Evolutionary conservation across 345 rosid species (phyloP).

Genomic region (Pelargonium nanum): DNA sequence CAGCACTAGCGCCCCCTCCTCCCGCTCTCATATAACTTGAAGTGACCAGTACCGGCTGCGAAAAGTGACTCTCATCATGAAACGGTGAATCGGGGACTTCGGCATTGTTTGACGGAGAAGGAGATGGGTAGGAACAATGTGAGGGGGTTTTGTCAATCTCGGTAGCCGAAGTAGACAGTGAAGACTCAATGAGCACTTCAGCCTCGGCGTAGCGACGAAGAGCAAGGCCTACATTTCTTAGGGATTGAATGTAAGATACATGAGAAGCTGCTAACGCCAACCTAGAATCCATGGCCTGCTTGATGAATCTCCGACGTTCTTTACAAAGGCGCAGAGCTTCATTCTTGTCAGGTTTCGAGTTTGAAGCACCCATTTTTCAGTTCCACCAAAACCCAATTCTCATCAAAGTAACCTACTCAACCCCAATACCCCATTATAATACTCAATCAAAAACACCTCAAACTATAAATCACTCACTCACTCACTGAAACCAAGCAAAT

Average conservation of each 20-base stretch:
- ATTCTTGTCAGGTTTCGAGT: conserved; percentile 9
- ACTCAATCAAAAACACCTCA: too few relatives aligned
- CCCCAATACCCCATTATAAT: too few relatives aligned
- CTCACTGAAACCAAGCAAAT: too few relatives aligned
- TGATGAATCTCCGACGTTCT: conserved; percentile 60
- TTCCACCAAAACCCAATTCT: too few relatives aligned
- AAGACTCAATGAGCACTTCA: conserved; percentile 48
- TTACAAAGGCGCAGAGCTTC: conserved; percentile 65
- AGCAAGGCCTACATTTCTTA: conserved; percentile 60
- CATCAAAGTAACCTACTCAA: too few relatives aligned
- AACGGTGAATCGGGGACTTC: conserved; percentile 56
- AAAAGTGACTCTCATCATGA: conserved; percentile 32
- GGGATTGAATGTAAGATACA: conserved; percentile 70
- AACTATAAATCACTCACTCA: too few relatives aligned
- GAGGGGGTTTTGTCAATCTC: conserved; percentile 80
- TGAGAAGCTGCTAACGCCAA: conserved; percentile 82
- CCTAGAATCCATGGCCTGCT: conserved; percentile 71
- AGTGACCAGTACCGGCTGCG: conserved; percentile 19
- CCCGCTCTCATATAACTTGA: conserved; percentile 41
- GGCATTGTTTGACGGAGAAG: conserved; percentile 44
- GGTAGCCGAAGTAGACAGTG: conserved; percentile 56
- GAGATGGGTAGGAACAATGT: conserved; percentile 61
- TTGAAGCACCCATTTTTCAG: too few relatives aligned
- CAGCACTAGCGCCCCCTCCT: conserved; percentile 22
- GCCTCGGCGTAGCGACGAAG: conserved; percentile 73